Percentiles rank a stretch among this genome's conserved stretches.
Evolutionary conservation across 345 rosid genomes (phyloP).

Genomic region (Lepidium africanum): DNA sequence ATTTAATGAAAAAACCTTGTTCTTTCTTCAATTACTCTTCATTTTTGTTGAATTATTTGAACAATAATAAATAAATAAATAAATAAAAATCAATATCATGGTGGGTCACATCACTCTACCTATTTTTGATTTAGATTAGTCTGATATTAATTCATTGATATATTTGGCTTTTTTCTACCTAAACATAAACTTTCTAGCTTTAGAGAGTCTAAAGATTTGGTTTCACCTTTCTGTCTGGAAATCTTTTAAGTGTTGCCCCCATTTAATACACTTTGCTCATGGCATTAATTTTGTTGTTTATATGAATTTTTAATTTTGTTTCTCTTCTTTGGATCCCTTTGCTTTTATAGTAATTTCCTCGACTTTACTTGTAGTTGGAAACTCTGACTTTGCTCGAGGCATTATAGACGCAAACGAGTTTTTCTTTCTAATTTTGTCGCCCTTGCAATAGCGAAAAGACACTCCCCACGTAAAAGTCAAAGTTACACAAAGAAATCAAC

Average conservation of each 20-base stretch:
- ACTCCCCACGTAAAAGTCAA: conserved; percentile 2
- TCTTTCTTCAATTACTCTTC: conserved; percentile 17
- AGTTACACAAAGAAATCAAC: neutral
- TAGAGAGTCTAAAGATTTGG: conserved; percentile 20
- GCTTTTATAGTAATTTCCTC: neutral
- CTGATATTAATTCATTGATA: neutral
- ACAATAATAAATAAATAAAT: neutral
- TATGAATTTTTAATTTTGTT: neutral
- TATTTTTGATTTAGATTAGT: conserved; percentile 11
- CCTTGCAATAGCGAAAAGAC: neutral
- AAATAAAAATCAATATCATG: too few species aligned
- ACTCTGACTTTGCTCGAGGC: conserved; percentile 28
- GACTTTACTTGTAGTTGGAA: conserved; percentile 25
- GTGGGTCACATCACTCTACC: conserved; percentile 23
- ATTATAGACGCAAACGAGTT: conserved; percentile 7
- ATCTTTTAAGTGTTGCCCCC: conserved; percentile 6
- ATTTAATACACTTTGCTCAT: neutral
- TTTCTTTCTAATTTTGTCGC: conserved; percentile 6
- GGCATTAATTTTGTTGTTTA: neutral
- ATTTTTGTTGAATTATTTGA: conserved; percentile 19
- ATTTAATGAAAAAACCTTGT: conserved; percentile 28
- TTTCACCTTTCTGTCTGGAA: conserved; percentile 19
- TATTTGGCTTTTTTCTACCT: conserved; percentile 1
- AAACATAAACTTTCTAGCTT: neutral
- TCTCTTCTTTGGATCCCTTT: neutral